Evolutionary conservation across 257 asterid species (phyloP).

Genomic region (Forsythia viridissima): DNA sequence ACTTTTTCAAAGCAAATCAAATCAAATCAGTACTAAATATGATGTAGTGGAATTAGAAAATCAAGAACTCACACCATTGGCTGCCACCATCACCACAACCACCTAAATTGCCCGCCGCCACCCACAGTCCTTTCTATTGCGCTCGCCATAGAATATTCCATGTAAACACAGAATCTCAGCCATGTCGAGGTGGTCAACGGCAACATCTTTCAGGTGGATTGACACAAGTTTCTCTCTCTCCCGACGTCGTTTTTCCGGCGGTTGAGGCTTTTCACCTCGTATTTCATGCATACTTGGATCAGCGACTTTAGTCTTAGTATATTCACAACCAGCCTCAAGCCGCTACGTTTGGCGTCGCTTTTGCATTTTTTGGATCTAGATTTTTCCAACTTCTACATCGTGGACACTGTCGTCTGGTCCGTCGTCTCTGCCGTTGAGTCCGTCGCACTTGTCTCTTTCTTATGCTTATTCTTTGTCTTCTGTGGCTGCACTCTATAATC

Average conservation of each 20-base stretch:
- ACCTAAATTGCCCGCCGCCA: no score
- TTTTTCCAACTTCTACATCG: slow-evolving; percentile 31
- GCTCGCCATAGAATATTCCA: no score
- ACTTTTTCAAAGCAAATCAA: no score
- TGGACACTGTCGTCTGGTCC: slow-evolving; percentile 41
- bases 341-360: slow-evolving; percentile 30
- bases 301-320: slow-evolving; percentile 7
- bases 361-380: slow-evolving; percentile 22
- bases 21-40: no score
- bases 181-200: slow-evolving; percentile 10
- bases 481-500: slow-evolving; percentile 44
- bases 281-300: slow-evolving; percentile 37
- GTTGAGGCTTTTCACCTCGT: slow-evolving; percentile 42
- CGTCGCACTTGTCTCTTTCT: slow-evolving; percentile 43
- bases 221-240: slow-evolving; percentile 30
- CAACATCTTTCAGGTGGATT: slow-evolving; percentile 33
- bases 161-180: not conserved
- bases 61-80: no score
- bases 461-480: slow-evolving; percentile 49
- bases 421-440: slow-evolving; percentile 44
- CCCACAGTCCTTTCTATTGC: no score
- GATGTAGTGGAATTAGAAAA: no score
- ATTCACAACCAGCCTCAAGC: slow-evolving; percentile 11
- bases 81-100: no score
- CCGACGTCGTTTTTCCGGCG: slow-evolving; percentile 43